phyloP scores from a whole-genome alignment of 164 flowering plant species.

The Cinnamomum chago region DNA sequence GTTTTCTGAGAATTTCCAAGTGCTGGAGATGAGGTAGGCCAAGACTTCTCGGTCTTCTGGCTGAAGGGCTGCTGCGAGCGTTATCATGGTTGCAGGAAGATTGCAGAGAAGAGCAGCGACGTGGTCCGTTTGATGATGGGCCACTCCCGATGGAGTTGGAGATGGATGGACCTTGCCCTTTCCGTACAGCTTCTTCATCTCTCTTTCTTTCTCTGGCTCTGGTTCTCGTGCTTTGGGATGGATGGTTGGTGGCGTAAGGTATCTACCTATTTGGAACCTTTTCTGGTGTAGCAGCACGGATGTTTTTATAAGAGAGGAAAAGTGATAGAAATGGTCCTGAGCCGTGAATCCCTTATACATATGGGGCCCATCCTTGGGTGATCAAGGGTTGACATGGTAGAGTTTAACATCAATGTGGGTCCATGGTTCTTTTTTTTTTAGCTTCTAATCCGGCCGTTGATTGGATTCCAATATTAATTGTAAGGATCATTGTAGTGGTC shows the following conservation, averaged over 20 bases:
- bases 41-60: constrained; percentile 50
- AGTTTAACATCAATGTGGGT: too few relatives aligned
- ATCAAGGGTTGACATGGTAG: too few relatives aligned
- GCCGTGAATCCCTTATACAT: too few relatives aligned
- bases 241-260: background rate
- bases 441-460: too few relatives aligned
- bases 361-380: too few relatives aligned
- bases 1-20: constrained; percentile 1
- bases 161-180: constrained; percentile 65
- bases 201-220: background rate
- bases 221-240: background rate
- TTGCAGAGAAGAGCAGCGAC: constrained; percentile 22
- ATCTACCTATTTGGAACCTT: background rate
- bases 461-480: too few relatives aligned
- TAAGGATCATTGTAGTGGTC: too few relatives aligned
- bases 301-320: background rate
- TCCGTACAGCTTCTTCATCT: constrained; percentile 61
- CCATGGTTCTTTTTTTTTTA: too few relatives aligned
- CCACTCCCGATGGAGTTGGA: constrained; percentile 23
- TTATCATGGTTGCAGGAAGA: constrained; percentile 51
- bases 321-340: too few relatives aligned
- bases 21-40: constrained; percentile 47
- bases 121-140: constrained; percentile 22
- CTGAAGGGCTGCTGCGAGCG: constrained; percentile 42
- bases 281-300: background rate